Conservation (phyloP, 805 yeast genomes). For the Clavispora fructus region DNA sequence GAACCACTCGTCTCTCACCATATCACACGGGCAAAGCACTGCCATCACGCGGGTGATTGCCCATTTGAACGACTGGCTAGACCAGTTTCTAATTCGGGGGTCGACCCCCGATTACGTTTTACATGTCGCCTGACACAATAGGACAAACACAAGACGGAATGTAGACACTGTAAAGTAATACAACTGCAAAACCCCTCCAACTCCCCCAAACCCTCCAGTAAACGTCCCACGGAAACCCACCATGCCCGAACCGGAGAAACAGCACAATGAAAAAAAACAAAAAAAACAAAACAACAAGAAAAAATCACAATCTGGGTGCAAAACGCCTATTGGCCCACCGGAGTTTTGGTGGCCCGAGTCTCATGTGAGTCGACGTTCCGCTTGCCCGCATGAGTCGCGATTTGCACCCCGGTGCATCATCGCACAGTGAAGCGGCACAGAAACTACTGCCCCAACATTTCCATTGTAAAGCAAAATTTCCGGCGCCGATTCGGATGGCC, state of each 20-base stretch:
- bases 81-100: slow-evolving; percentile 2
- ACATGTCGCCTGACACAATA: neutral
- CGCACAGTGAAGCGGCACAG: neutral
- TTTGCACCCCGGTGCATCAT: neutral
- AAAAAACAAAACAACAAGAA: no score
- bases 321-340: neutral
- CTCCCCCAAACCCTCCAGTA: no score
- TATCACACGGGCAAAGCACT: neutral
- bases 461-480: no score
- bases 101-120: neutral
- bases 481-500: no score
- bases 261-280: no score
- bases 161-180: no score
- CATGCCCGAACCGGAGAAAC: no score
- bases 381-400: neutral
- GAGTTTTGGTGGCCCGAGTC: neutral
- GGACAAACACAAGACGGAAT: no score
- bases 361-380: neutral
- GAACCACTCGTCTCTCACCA: neutral
- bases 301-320: neutral
- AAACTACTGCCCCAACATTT: no score
- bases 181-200: no score
- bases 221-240: no score
- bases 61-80: slow-evolving; percentile 4
- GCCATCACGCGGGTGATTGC: slow-evolving; percentile 1